A percentile compares a stretch with the other conserved stretches of the same genome.
phyloP scores from a whole-genome alignment of 768 basidiomycete species.

The Mycena leptocephala region DNA sequence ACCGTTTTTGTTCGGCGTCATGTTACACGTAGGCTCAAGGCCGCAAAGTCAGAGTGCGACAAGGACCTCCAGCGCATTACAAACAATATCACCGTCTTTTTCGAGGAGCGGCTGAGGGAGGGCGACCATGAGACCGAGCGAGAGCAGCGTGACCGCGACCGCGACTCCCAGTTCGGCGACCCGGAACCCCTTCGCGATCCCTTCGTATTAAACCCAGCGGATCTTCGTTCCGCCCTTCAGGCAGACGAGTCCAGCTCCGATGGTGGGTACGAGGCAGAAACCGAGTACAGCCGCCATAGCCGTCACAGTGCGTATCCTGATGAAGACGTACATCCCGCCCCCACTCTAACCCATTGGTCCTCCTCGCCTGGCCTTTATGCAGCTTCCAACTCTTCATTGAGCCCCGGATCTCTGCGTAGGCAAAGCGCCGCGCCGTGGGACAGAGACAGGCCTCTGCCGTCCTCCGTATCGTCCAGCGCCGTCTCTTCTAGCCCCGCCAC shows the following conservation, averaged over 20 bases:
- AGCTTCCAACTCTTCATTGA: conserved; percentile 80
- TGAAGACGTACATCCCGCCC: conserved; percentile 53
- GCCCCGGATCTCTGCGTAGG: conserved; percentile 80
- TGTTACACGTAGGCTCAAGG: conserved; percentile 93
- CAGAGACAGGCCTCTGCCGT: conserved; percentile 74
- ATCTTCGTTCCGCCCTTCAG: conserved; percentile 71
- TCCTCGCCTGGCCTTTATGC: conserved; percentile 71
- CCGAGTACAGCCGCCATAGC: conserved; percentile 75
- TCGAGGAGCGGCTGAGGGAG: conserved; percentile 91
- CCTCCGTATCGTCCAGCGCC: conserved; percentile 70
- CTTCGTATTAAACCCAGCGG: conserved; percentile 72
- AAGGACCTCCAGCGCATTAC: conserved; percentile 96
- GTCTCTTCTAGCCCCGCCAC: conserved; percentile 75
- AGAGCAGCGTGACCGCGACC: conserved; percentile 64
- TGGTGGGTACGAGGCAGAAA: conserved; percentile 88
- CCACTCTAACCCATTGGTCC: conserved; percentile 67
- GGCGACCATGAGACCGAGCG: conserved; percentile 81
- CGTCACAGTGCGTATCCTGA: conserved; percentile 84
- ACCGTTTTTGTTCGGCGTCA: conserved; percentile 93
- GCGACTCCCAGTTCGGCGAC: conserved; percentile 71
- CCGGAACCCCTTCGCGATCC: conserved; percentile 73
- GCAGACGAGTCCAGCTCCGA: conserved; percentile 85
- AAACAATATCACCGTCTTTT: conserved; percentile 94
- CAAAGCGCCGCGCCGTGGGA: conserved; percentile 81
- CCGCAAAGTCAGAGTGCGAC: conserved; percentile 97